Conservation (phyloP, 2,329 filamentous ascomycete species). For the Coniochaeta hoffmannii region DNA sequence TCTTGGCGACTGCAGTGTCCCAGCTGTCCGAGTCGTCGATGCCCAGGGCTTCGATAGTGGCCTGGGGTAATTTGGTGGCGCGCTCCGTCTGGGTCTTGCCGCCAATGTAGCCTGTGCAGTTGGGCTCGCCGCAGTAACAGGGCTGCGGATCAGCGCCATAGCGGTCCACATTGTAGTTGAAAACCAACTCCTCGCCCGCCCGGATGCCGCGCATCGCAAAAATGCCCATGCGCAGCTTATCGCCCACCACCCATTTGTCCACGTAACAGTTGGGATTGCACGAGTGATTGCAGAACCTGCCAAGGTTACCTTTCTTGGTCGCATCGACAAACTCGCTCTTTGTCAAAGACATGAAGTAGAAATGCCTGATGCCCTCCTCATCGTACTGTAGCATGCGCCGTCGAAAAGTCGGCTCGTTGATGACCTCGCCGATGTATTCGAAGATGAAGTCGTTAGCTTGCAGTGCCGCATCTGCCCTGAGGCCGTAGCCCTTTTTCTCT, state of each 20-base stretch:
- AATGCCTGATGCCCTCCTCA: slow-evolving; percentile 94
- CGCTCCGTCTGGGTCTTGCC: slow-evolving; percentile 97
- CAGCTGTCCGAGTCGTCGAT: slow-evolving; percentile 90
- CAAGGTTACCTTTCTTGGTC: slow-evolving; percentile 92
- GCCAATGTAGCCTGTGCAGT: slow-evolving; percentile 93
- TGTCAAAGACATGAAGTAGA: slow-evolving; percentile 99
- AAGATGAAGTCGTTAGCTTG: slow-evolving; percentile 87
- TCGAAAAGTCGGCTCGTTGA: slow-evolving; percentile 85
- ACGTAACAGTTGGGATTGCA: slow-evolving; percentile 99
- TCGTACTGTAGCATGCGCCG: slow-evolving; percentile 90
- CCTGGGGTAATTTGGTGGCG: slow-evolving; percentile 81
- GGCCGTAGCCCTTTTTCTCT: slow-evolving; percentile 92
- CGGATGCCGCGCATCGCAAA: slow-evolving; percentile 82
- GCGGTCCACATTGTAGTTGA: slow-evolving; percentile 99
- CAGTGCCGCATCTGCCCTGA: slow-evolving; percentile 73
- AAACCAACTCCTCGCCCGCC: slow-evolving; percentile 89
- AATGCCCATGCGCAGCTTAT: slow-evolving; percentile 97
- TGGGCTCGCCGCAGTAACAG: slow-evolving; percentile 91
- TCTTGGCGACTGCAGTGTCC: slow-evolving; percentile 85
- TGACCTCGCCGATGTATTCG: slow-evolving; percentile 97
- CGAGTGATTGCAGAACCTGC: slow-evolving; percentile 97
- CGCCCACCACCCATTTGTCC: slow-evolving; percentile 98
- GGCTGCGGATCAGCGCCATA: slow-evolving; percentile 96
- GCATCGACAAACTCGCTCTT: slow-evolving; percentile 97
- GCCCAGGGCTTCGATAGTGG: slow-evolving; percentile 88